Conservation (phyloP, 306 rosid species). For the Inga laurina region DNA sequence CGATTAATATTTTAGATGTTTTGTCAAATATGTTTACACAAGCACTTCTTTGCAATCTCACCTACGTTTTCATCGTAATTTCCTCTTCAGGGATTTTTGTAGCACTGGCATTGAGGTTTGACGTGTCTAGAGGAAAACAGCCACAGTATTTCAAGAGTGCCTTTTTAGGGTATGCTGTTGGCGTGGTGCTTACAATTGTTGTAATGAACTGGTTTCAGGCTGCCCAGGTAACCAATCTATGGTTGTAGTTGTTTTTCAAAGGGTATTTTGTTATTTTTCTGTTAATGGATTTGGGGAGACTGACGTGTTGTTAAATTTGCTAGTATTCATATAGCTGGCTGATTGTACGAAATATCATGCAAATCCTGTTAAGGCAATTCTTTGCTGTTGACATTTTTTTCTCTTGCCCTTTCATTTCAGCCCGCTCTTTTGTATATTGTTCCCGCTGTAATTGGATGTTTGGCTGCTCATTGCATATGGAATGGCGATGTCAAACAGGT, state of each 20-base stretch:
- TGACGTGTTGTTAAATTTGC: not conserved
- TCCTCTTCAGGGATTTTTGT: conserved; percentile 83
- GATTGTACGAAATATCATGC: conserved; percentile 5
- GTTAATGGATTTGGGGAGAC: not conserved
- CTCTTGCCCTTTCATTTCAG: conserved; percentile 49
- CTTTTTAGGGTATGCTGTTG: conserved; percentile 77
- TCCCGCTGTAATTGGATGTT: conserved; percentile 88
- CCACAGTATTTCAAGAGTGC: conserved; percentile 94
- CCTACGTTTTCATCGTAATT: not conserved
- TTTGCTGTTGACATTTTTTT: conserved; percentile 16
- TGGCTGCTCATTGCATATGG: conserved; percentile 93
- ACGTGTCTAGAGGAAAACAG: conserved; percentile 81
- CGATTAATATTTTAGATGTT: not conserved
- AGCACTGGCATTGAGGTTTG: conserved; percentile 95
- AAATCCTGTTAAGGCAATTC: not conserved
- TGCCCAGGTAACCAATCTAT: conserved; percentile 78
- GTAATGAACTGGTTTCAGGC: conserved; percentile 99
- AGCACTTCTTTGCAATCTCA: not conserved
- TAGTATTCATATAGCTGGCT: conserved; percentile 17
- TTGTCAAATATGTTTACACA: not conserved
- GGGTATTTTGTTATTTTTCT: conserved; percentile 11
- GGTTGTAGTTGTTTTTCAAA: not conserved
- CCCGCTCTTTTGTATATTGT: conserved; percentile 96
- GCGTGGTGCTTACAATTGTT: conserved; percentile 84
- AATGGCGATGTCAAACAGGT: conserved; percentile 96